phyloP scores from a whole-genome alignment of 2,329 filamentous ascomycete genomes.

The Bipolaris zeicola region DNA sequence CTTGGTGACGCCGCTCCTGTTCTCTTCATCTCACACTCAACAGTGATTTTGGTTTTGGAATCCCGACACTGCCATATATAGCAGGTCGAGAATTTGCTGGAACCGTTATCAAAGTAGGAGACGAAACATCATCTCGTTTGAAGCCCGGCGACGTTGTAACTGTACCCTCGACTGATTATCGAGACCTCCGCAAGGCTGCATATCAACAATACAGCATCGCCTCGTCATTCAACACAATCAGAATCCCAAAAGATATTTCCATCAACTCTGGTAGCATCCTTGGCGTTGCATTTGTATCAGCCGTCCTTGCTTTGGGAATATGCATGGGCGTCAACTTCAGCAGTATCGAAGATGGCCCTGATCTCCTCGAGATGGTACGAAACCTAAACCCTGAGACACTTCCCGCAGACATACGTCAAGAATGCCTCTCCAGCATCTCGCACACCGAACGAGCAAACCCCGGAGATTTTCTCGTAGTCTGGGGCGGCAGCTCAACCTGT shows the following conservation, averaged over 20 bases:
- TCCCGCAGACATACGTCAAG: conserved; percentile 65
- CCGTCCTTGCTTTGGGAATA: conserved; percentile 68
- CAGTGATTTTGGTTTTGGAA: conserved; percentile 73
- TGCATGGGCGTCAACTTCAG: conserved; percentile 72
- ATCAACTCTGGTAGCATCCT: conserved; percentile 65
- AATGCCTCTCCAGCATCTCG: conserved; percentile 64
- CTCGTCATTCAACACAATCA: conserved; percentile 67
- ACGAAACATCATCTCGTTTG: conserved; percentile 54
- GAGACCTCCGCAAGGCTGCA: conserved; percentile 72
- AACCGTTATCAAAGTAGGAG: conserved; percentile 59
- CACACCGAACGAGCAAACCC: conserved; percentile 59
- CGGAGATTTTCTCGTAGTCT: conserved; percentile 75
- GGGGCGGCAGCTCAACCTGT: conserved; percentile 75
- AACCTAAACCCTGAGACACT: conserved; percentile 55
- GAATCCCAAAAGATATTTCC: conserved; percentile 61
- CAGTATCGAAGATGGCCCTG: conserved; percentile 59
- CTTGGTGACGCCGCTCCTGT: neutral
- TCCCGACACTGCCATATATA: conserved; percentile 70
- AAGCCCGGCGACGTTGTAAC: conserved; percentile 52
- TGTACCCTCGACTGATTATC: conserved; percentile 75
- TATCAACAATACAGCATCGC: conserved; percentile 73
- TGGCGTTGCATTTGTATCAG: conserved; percentile 74
- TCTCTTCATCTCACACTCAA: neutral
- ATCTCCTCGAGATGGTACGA: conserved; percentile 61
- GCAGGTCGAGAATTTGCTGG: conserved; percentile 74